Conservation (phyloP, 768 basidiomycete species). For the Mycena chlorophos region DNA sequence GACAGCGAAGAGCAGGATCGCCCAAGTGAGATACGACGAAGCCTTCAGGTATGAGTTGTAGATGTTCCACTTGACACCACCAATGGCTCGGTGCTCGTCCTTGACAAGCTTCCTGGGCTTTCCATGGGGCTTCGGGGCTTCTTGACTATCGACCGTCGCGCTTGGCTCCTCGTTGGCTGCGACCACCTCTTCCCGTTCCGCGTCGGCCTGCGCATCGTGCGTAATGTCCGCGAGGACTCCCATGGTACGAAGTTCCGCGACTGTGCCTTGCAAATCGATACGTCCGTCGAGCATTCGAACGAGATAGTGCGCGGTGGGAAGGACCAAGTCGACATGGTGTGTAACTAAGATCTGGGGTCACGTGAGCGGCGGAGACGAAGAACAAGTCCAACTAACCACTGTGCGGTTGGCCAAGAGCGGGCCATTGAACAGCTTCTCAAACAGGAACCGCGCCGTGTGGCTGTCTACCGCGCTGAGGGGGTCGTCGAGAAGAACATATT, state of each 20-base stretch:
- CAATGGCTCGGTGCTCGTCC: conserved; percentile 78
- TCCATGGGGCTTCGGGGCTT: conserved; percentile 9
- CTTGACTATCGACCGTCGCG: conserved; percentile 28
- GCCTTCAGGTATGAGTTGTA: conserved; percentile 70
- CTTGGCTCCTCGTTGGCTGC: conserved; percentile 26
- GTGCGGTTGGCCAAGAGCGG: conserved; percentile 67
- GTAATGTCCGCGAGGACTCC: conserved; percentile 66
- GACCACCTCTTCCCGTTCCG: conserved; percentile 44
- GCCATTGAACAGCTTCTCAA: conserved; percentile 64
- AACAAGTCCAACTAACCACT: conserved; percentile 40
- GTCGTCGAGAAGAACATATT: conserved; percentile 72
- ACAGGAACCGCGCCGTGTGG: conserved; percentile 62
- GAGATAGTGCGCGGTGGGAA: conserved; percentile 69
- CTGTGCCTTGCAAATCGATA: conserved; percentile 70
- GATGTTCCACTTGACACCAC: conserved; percentile 77
- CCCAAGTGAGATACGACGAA: conserved; percentile 74
- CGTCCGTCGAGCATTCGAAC: conserved; percentile 80
- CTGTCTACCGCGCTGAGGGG: conserved; percentile 79
- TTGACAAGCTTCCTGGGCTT: conserved; percentile 73
- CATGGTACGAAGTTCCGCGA: conserved; percentile 57
- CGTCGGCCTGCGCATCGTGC: conserved; percentile 48
- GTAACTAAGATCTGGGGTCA: conserved; percentile 62
- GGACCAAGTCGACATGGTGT: conserved; percentile 79
- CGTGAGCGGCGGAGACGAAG: neutral
- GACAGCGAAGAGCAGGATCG: conserved; percentile 49